Evolutionary conservation across 208 protist species (phyloP).

Genomic region (Trypanosoma cruzi): DNA sequence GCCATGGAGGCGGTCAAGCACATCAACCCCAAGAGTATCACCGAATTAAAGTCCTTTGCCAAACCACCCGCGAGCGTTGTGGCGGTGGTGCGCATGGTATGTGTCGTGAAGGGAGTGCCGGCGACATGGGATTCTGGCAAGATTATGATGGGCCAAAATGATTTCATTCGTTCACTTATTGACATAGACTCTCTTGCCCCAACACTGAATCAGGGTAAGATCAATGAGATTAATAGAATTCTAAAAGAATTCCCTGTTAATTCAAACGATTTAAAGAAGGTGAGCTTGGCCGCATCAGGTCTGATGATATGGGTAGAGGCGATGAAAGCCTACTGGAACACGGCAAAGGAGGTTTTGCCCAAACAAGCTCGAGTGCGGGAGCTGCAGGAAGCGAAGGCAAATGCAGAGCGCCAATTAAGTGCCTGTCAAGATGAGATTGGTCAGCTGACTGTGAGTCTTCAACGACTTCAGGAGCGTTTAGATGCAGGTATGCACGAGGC

Average conservation of each 20-base stretch:
- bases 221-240: conserved; percentile 95
- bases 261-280: conserved; percentile 90
- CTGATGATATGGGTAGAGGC: conserved; percentile 98
- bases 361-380: conserved; percentile 95
- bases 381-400: conserved; percentile 92
- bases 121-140: conserved; percentile 91
- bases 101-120: conserved; percentile 90
- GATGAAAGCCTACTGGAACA: conserved; percentile 98
- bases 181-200: conserved; percentile 89
- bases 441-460: conserved; percentile 92
- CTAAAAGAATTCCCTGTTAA: conserved; percentile 93
- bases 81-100: conserved; percentile 96
- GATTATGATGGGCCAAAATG: conserved; percentile 92
- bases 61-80: conserved; percentile 95
- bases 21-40: conserved; percentile 96
- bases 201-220: conserved; percentile 93
- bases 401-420: conserved; percentile 87
- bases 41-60: conserved; percentile 97
- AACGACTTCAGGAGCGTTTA: conserved; percentile 91
- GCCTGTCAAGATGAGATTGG: conserved; percentile 91
- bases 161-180: conserved; percentile 91
- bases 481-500: conserved; percentile 92
- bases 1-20: conserved; percentile 97
- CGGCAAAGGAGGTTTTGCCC: conserved; percentile 97
- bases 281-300: conserved; percentile 91